Evolutionary conservation across 2,329 filamentous ascomycete genomes (phyloP).

Genomic region (Bipolaris sorokiniana): DNA sequence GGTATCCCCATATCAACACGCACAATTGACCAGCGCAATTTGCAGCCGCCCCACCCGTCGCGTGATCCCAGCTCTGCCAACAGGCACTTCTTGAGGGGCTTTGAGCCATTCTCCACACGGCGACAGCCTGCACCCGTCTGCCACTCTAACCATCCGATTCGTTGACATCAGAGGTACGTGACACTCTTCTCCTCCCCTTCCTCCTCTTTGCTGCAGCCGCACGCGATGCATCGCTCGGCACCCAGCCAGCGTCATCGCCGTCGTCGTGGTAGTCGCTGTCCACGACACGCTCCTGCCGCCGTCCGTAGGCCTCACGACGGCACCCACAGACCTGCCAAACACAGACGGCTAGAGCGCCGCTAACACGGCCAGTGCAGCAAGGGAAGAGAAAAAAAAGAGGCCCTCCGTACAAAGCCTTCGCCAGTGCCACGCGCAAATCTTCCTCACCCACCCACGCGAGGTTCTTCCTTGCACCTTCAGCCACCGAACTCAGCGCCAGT

Average conservation of each 20-base stretch:
- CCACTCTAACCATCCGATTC: slow-evolving; percentile 25
- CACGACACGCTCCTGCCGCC: slow-evolving; percentile 22
- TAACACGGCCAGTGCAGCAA: slow-evolving; percentile 30
- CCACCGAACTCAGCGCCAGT: slow-evolving; percentile 31
- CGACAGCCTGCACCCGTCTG: slow-evolving; percentile 32
- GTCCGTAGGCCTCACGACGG: slow-evolving; percentile 12
- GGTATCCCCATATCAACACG: slow-evolving; percentile 32
- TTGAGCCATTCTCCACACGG: slow-evolving; percentile 47
- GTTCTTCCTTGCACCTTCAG: slow-evolving; percentile 41
- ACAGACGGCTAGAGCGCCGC: slow-evolving; percentile 19
- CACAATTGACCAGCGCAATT: slow-evolving; percentile 38
- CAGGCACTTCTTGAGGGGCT: slow-evolving; percentile 49
- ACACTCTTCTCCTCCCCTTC: background rate
- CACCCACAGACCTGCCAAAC: slow-evolving; percentile 18
- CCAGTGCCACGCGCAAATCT: slow-evolving; percentile 34
- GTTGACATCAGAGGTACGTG: slow-evolving; percentile 41
- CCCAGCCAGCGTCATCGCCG: slow-evolving; percentile 4
- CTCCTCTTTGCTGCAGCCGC: background rate
- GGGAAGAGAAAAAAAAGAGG: slow-evolving; percentile 5
- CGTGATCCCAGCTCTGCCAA: slow-evolving; percentile 43
- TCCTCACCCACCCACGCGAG: slow-evolving; percentile 42
- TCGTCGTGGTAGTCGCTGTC: background rate
- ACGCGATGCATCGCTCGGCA: slow-evolving; percentile 2
- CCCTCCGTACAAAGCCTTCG: slow-evolving; percentile 6
- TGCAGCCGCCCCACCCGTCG: slow-evolving; percentile 38